Conservation (phyloP, 2,329 filamentous ascomycete species). For the Monosporascus sp. region DNA sequence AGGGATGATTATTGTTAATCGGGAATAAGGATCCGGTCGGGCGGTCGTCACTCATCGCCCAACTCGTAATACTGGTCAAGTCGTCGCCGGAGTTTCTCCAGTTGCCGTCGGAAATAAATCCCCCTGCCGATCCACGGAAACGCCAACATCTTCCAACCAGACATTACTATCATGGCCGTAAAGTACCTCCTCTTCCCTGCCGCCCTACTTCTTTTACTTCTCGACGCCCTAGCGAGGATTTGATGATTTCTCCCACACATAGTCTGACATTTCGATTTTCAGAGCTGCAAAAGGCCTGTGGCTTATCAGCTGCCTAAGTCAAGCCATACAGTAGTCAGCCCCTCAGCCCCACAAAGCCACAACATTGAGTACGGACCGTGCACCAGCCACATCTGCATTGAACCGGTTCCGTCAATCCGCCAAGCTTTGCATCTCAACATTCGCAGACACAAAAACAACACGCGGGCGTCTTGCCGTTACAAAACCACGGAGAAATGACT, state of each 20-base stretch:
- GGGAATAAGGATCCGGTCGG: not conserved
- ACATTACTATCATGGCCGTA: too few relatives aligned
- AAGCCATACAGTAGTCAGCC: slow-evolving; percentile 11
- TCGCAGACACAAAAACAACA: too few relatives aligned
- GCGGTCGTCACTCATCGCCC: not conserved
- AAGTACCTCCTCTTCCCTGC: not conserved
- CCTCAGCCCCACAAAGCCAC: not conserved
- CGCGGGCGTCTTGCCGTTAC: too few relatives aligned
- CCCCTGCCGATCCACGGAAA: too few relatives aligned
- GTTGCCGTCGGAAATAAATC: not conserved
- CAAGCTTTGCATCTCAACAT: too few relatives aligned
- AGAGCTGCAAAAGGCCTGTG: not conserved
- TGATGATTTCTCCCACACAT: not conserved
- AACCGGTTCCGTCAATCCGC: not conserved
- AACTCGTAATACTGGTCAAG: not conserved
- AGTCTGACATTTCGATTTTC: not conserved
- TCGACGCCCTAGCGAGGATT: not conserved
- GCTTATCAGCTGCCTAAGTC: not conserved
- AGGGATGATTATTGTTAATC: not conserved
- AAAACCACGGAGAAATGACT: too few relatives aligned
- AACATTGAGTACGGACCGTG: not conserved
- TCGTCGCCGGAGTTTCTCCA: not conserved
- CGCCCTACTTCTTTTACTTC: not conserved
- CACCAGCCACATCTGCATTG: not conserved
- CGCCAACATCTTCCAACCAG: too few relatives aligned